These are phyloP conservation scores for Colletotrichum sp. DNA, from an alignment of 2,329 filamentous ascomycete species.

Conservation along the genomic window DNA sequence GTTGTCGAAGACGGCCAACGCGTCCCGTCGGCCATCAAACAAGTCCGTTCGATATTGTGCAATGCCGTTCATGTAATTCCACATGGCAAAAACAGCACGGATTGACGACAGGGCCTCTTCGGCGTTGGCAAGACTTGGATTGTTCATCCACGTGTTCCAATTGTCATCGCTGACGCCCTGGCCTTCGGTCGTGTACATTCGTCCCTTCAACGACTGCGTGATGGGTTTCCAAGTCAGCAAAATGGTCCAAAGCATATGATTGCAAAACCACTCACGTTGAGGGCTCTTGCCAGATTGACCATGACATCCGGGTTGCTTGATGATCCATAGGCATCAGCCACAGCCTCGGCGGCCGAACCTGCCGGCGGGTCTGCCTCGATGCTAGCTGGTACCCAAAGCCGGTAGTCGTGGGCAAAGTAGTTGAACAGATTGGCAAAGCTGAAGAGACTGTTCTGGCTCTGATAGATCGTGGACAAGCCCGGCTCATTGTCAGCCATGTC, in stretches of 20 bases:
- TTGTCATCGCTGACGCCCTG: not conserved
- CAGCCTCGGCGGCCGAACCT: not conserved
- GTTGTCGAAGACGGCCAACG: not conserved
- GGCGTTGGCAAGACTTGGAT: not conserved
- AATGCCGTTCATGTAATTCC: not conserved
- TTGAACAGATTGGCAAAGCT: not conserved
- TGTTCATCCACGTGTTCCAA: not conserved
- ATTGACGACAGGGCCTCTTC: not conserved
- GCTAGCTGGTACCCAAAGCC: not conserved
- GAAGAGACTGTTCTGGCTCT: not conserved
- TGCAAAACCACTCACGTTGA: not conserved
- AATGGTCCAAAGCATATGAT: not conserved
- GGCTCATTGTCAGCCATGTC: not conserved
- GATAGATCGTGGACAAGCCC: not conserved
- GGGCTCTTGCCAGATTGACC: not conserved
- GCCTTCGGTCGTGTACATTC: not conserved
- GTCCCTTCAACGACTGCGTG: not conserved
- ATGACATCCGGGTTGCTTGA: not conserved
- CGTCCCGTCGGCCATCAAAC: not conserved
- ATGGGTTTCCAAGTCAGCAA: not conserved
- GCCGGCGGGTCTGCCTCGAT: not conserved
- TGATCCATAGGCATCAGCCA: not conserved
- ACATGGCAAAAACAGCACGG: not conserved
- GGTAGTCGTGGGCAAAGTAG: not conserved
- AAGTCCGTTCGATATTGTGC: not conserved